Percentiles rank a stretch among this genome's conserved stretches.
phyloP scores from a whole-genome alignment of 2,329 filamentous ascomycete genomes.

The Neonectria magnoliae region DNA sequence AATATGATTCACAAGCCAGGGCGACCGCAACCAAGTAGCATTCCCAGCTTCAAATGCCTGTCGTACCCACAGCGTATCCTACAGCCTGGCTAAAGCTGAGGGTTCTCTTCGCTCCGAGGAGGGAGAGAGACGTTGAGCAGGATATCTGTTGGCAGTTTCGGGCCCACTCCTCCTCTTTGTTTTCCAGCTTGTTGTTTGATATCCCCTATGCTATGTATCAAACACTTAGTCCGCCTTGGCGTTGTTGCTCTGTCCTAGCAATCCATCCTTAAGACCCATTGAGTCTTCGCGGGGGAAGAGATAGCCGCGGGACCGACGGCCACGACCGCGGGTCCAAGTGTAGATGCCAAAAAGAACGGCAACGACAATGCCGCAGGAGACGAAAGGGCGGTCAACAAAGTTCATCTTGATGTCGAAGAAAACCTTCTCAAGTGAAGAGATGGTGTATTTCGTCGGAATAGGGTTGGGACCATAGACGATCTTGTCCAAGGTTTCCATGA shows the following conservation, averaged over 20 bases:
- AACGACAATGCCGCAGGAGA: conserved; percentile 66
- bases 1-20: background rate
- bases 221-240: conserved; percentile 48
- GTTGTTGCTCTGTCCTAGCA: conserved; percentile 61
- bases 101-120: background rate
- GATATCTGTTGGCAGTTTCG: conserved; percentile 1
- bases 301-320: conserved; percentile 63
- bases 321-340: conserved; percentile 64
- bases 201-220: background rate
- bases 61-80: background rate
- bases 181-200: background rate
- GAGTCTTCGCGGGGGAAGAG: conserved; percentile 72
- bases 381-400: conserved; percentile 68
- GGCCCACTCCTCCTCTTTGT: background rate
- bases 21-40: background rate
- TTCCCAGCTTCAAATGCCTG: background rate
- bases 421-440: conserved; percentile 75
- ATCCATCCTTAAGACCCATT: conserved; percentile 70
- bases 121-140: background rate
- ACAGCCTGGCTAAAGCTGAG: background rate
- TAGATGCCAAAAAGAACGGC: conserved; percentile 64
- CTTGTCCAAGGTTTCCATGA: conserved; percentile 85
- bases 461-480: conserved; percentile 74
- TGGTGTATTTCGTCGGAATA: conserved; percentile 82
- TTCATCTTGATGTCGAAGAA: conserved; percentile 72